These are phyloP conservation scores for Harringtonia aguacate DNA, from an alignment of 2,329 filamentous ascomycete genomes.

Conservation along the genomic window DNA sequence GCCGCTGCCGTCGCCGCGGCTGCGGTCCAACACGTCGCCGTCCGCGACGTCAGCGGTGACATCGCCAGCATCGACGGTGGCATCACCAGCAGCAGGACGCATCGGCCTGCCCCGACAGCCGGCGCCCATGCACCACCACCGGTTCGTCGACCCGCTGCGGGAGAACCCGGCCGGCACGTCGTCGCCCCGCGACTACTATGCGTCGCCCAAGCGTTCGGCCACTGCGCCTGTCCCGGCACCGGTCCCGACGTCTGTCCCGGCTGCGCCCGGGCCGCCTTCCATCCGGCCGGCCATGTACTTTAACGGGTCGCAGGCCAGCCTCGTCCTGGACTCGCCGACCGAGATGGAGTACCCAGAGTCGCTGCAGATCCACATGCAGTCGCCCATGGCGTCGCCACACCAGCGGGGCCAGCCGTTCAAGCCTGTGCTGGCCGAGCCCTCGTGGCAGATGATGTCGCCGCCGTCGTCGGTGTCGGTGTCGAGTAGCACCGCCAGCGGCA, in stretches of 20 bases:
- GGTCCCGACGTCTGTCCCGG: slow-evolving; percentile 6
- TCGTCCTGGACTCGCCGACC: slow-evolving; percentile 31
- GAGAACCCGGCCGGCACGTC: slow-evolving; percentile 13
- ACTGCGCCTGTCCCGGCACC: neutral
- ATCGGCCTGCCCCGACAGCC: no score
- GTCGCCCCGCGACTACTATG: no score
- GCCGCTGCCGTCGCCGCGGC: slow-evolving; percentile 21
- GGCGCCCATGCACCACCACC: slow-evolving; percentile 25
- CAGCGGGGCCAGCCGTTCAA: slow-evolving; percentile 18
- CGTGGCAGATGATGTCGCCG: slow-evolving; percentile 36
- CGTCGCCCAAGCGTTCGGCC: neutral
- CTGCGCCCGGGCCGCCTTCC: no score
- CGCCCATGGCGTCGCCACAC: neutral
- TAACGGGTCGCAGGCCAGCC: slow-evolving; percentile 22
- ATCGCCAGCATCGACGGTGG: no score
- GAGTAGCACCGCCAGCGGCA: slow-evolving; percentile 11
- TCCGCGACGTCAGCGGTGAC: no score
- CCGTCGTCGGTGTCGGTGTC: slow-evolving; percentile 21
- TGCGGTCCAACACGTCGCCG: slow-evolving; percentile 46
- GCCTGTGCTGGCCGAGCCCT: slow-evolving; percentile 28
- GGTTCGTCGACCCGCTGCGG: slow-evolving; percentile 8
- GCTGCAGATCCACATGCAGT: no score
- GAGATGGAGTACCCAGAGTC: slow-evolving; percentile 15
- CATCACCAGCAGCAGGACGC: slow-evolving; percentile 31
- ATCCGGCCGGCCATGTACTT: no score